Conservation (phyloP, 1,284 basidiomycete species). For the Vanrija pseudolonga region DNA sequence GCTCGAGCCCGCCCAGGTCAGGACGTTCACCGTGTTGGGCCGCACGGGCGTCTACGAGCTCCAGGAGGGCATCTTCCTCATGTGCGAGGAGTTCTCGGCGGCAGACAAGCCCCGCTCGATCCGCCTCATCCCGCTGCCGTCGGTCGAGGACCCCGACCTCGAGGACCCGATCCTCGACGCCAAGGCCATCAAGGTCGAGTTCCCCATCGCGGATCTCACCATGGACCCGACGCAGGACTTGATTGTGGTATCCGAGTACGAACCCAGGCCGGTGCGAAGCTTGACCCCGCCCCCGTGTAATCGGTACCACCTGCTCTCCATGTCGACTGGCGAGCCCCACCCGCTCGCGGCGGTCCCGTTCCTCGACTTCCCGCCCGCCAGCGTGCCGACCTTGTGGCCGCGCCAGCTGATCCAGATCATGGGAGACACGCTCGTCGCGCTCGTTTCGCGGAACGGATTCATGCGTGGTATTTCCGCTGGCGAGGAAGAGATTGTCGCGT, state of each 20-base stretch:
- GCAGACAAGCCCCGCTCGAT: slow-evolving; percentile 30
- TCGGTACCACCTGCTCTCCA: slow-evolving; percentile 42
- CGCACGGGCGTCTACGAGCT: slow-evolving; percentile 46
- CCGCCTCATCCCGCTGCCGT: slow-evolving; percentile 42
- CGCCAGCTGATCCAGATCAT: slow-evolving; percentile 46
- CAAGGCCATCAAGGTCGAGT: slow-evolving; percentile 21
- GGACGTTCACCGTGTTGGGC: slow-evolving; percentile 28
- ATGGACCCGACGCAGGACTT: slow-evolving; percentile 49
- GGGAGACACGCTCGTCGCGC: slow-evolving; percentile 43
- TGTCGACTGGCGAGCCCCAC: slow-evolving; percentile 43
- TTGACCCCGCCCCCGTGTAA: slow-evolving; percentile 23
- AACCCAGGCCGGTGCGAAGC: neutral
- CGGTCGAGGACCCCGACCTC: slow-evolving; percentile 32
- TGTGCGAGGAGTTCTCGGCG: slow-evolving; percentile 32
- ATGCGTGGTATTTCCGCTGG: slow-evolving; percentile 11
- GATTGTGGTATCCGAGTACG: slow-evolving; percentile 43
- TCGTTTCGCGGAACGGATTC: slow-evolving; percentile 31
- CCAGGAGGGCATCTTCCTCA: slow-evolving; percentile 47
- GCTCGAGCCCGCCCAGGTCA: slow-evolving; percentile 18
- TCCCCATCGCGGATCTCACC: slow-evolving; percentile 46
- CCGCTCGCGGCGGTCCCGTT: slow-evolving; percentile 33
- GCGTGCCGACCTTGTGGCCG: slow-evolving; percentile 20
- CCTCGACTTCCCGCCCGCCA: slow-evolving; percentile 37
- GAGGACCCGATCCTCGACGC: slow-evolving; percentile 24
- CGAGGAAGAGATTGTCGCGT: slow-evolving; percentile 44